Percentiles rank a stretch among this genome's conserved stretches.
These are phyloP conservation scores for Letharia lupina DNA, from an alignment of 495 filamentous ascomycete species.

Conservation along the genomic window DNA sequence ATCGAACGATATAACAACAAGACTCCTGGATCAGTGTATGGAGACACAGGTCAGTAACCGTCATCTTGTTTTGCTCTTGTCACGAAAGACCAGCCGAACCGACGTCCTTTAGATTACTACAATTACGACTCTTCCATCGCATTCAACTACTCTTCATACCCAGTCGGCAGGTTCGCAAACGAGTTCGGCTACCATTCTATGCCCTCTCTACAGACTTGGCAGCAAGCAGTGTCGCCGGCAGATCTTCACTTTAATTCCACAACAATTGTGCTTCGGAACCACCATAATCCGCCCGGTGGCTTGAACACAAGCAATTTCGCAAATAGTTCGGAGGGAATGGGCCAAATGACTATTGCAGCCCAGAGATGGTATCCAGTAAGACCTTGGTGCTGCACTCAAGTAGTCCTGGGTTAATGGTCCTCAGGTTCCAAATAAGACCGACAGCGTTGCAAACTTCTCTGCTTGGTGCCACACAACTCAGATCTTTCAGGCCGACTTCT, in stretches of 20 bases:
- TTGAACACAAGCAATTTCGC: conserved; percentile 39
- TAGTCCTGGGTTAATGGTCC: neutral
- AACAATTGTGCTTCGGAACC: conserved; percentile 53
- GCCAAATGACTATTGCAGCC: conserved; percentile 55
- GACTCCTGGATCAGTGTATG: conserved; percentile 50
- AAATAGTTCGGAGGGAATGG: conserved; percentile 43
- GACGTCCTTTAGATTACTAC: conserved; percentile 45
- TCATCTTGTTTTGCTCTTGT: neutral
- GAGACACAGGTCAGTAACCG: conserved; percentile 40
- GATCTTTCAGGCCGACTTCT: conserved; percentile 60
- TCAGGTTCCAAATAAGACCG: conserved; percentile 43
- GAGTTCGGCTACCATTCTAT: conserved; percentile 63
- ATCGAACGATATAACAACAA: conserved; percentile 53
- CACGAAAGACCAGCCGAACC: neutral
- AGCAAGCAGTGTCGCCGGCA: conserved; percentile 41
- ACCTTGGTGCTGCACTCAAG: neutral
- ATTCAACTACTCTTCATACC: conserved; percentile 50
- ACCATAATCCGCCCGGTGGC: conserved; percentile 51
- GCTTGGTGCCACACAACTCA: conserved; percentile 63
- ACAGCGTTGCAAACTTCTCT: conserved; percentile 55
- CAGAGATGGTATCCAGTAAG: conserved; percentile 48
- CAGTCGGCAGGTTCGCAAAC: conserved; percentile 56
- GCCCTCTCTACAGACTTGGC: conserved; percentile 57
- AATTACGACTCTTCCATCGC: conserved; percentile 50
- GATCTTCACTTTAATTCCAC: conserved; percentile 55